Percentiles rank a stretch among this genome's conserved stretches.
phyloP scores from a whole-genome alignment of 2,329 filamentous ascomycete species.

The Penicillium sp. region DNA sequence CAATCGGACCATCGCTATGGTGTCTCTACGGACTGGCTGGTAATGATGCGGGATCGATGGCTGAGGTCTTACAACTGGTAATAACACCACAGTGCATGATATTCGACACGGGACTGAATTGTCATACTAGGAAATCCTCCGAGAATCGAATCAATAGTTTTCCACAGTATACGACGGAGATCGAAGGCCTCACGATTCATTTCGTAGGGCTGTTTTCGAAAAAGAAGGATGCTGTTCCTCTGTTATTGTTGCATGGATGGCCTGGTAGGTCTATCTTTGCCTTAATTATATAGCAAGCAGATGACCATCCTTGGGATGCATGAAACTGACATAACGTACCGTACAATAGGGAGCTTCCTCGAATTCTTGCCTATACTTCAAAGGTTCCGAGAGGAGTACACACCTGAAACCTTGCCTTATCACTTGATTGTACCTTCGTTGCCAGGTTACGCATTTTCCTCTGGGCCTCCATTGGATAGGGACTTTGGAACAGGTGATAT shows the following conservation, averaged over 20 bases:
- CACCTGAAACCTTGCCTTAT: conserved; percentile 26
- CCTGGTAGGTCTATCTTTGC: conserved; percentile 21
- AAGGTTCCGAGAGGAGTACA: conserved; percentile 27
- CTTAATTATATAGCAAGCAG: neutral
- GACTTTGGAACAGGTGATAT: conserved; percentile 24
- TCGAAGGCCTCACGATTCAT: conserved; percentile 47
- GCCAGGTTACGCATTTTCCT: conserved; percentile 32
- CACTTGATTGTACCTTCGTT: conserved; percentile 34
- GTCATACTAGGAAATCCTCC: conserved; percentile 28
- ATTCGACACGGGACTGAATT: neutral
- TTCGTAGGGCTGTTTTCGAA: conserved; percentile 51
- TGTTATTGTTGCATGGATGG: conserved; percentile 45
- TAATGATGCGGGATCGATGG: conserved; percentile 44
- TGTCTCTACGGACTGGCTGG: conserved; percentile 49
- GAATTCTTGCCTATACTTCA: conserved; percentile 34
- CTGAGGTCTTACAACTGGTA: conserved; percentile 50
- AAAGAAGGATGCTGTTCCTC: conserved; percentile 46
- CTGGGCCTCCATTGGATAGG: conserved; percentile 27
- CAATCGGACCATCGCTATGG: conserved; percentile 46
- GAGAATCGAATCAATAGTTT: conserved; percentile 49
- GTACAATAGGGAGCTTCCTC: conserved; percentile 28
- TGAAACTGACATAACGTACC: neutral
- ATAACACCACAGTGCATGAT: conserved; percentile 26
- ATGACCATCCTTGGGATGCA: too few relatives aligned
- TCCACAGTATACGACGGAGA: conserved; percentile 48